phyloP scores from a whole-genome alignment of 192 early-diverging fungal genomes.

The Entophlyctis helioformis region DNA sequence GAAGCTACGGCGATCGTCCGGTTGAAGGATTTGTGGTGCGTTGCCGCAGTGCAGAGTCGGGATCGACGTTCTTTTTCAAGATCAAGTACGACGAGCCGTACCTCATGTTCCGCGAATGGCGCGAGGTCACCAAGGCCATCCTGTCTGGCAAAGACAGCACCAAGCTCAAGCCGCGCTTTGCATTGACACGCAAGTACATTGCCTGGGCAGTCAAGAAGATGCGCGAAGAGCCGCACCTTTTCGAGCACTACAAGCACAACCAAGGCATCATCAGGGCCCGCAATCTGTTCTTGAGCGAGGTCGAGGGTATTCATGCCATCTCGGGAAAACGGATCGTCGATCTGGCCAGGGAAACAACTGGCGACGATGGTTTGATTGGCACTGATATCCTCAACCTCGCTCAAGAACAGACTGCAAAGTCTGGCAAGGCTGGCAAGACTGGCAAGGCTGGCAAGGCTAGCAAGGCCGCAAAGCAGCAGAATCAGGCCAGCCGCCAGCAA shows the following conservation, averaged over 20 bases:
- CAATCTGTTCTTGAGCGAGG: constrained; percentile 62
- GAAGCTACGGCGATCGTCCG: constrained; percentile 54
- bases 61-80: constrained; percentile 62
- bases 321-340: no score
- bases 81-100: constrained; percentile 94
- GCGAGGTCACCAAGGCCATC: constrained; percentile 74
- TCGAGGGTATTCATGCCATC: constrained; percentile 13
- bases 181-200: constrained; percentile 57
- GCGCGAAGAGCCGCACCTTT: constrained; percentile 47
- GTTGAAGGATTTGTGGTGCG: constrained; percentile 92
- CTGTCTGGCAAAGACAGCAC: constrained; percentile 21
- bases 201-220: constrained; percentile 61
- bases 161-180: constrained; percentile 23
- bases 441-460: no score
- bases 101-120: constrained; percentile 90
- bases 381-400: no score
- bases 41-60: constrained; percentile 25
- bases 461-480: no score
- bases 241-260: constrained; percentile 48
- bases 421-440: no score
- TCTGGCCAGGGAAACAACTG: no score
- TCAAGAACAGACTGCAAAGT: no score
- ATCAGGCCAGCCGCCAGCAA: no score
- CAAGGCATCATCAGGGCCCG: constrained; percentile 76
- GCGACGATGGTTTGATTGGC: no score